phyloP scores from a whole-genome alignment of 495 filamentous ascomycete genomes.

The Parathielavia hyrcaniae region DNA sequence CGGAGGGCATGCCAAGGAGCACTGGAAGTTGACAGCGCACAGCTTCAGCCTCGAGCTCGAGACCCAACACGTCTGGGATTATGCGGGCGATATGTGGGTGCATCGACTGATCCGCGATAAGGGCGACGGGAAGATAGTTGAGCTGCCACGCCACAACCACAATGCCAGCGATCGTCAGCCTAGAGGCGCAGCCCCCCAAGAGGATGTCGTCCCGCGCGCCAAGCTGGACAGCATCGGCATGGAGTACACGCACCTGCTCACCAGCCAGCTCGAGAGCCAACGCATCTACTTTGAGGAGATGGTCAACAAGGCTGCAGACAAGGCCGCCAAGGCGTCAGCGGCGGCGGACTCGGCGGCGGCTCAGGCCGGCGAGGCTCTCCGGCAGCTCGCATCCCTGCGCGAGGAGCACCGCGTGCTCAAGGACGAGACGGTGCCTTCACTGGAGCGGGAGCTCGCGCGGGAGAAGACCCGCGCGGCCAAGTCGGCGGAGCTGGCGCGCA shows the following conservation, averaged over 20 bases:
- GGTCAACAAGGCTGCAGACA: constrained; percentile 84
- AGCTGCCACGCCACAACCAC: constrained; percentile 53
- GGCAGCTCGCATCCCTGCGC: constrained; percentile 47
- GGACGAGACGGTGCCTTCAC: constrained; percentile 52
- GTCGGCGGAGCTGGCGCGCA: constrained; percentile 66
- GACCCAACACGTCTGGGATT: constrained; percentile 96
- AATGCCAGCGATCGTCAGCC: constrained; percentile 6
- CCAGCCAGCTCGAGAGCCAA: constrained; percentile 84
- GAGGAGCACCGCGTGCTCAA: constrained; percentile 50
- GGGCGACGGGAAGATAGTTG: constrained; percentile 82
- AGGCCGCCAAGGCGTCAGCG: constrained; percentile 66
- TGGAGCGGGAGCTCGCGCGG: constrained; percentile 67
- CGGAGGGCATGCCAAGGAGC: constrained; percentile 83
- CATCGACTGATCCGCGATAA: constrained; percentile 91
- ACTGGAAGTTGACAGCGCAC: constrained; percentile 85
- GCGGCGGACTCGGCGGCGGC: constrained; percentile 57
- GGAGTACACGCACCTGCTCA: constrained; percentile 91
- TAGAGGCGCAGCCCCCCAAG: constrained; percentile 5
- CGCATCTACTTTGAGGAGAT: constrained; percentile 92
- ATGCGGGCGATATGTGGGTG: constrained; percentile 88
- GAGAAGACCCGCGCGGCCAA: constrained; percentile 61
- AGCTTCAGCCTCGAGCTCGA: constrained; percentile 87
- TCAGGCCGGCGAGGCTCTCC: constrained; percentile 47
- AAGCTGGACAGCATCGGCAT: constrained; percentile 89
- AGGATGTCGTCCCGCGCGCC: constrained; percentile 74